Conservation (phyloP, 1,284 basidiomycete species). For the Ceratobasidium theobromae region DNA sequence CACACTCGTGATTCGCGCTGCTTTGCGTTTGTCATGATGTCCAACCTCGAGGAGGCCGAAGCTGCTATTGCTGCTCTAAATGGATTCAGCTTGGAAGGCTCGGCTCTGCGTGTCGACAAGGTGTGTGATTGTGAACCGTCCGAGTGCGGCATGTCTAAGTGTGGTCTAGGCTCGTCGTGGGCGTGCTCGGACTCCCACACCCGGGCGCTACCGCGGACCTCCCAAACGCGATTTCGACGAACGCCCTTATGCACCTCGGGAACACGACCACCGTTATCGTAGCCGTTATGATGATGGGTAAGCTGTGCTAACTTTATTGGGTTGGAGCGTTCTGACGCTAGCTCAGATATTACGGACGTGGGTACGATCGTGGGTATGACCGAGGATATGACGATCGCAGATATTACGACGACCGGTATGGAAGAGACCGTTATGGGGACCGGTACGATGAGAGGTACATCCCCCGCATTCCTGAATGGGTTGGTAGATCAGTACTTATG, state of each 20-base stretch:
- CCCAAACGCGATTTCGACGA: constrained; percentile 45
- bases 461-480: neutral
- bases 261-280: constrained; percentile 76
- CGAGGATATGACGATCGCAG: constrained; percentile 10
- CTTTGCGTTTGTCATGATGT: constrained; percentile 98
- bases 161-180: constrained; percentile 90
- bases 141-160: neutral
- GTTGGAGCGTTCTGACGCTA: neutral
- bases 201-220: constrained; percentile 90
- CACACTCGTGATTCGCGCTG: constrained; percentile 95
- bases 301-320: neutral
- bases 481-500: neutral
- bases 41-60: constrained; percentile 84
- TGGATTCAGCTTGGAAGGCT: constrained; percentile 82
- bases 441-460: neutral
- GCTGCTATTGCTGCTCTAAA: constrained; percentile 84
- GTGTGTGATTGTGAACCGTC: constrained; percentile 47
- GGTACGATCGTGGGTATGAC: constrained; percentile 39
- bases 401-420: neutral
- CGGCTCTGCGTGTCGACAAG: constrained; percentile 83
- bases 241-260: constrained; percentile 75
- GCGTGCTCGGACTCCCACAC: constrained; percentile 92
- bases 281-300: constrained; percentile 41
- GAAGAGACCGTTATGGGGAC: neutral
- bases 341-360: constrained; percentile 20